Evolutionary conservation across 805 yeast species (phyloP).

Genomic region (Wickerhamomyces mucosus): DNA sequence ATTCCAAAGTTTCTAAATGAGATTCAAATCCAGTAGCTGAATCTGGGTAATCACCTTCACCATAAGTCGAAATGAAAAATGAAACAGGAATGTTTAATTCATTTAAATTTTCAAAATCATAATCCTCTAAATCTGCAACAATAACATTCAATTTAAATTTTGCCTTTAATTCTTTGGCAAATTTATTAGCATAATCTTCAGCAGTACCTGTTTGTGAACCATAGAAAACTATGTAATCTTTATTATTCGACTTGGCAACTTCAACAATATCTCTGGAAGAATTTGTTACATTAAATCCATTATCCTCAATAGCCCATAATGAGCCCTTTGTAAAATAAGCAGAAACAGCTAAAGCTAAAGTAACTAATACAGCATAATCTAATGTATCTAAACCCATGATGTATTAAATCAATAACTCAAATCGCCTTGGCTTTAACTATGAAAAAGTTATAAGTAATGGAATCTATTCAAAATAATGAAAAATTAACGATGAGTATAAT

Average conservation of each 20-base stretch:
- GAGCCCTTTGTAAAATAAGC: conserved; percentile 61
- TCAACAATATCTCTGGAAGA: conserved; percentile 50
- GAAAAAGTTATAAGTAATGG: conserved; percentile 1
- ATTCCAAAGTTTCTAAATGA: conserved; percentile 45
- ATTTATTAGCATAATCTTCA: conserved; percentile 89
- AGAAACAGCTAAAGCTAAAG: conserved; percentile 53
- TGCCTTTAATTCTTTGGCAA: conserved; percentile 79
- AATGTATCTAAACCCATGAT: conserved; percentile 57
- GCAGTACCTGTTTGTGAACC: conserved; percentile 99
- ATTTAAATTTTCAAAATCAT: conserved; percentile 71
- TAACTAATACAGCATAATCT: conserved; percentile 60
- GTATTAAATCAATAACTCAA: too few relatives aligned
- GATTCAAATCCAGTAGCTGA: conserved; percentile 77
- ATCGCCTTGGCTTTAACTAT: too few relatives aligned
- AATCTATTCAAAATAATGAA: not conserved
- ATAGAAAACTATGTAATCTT: conserved; percentile 71
- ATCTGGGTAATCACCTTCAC: conserved; percentile 98
- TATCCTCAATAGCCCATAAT: conserved; percentile 33
- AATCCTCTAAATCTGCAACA: conserved; percentile 83
- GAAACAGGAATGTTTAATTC: conserved; percentile 55
- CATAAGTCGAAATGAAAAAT: conserved; percentile 86
- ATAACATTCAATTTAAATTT: conserved; percentile 74
- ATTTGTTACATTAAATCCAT: conserved; percentile 22
- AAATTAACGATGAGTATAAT: conserved; percentile 1
- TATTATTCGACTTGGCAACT: conserved; percentile 48